Percentiles rank a stretch among this genome's conserved stretches.
Conservation (phyloP, 495 filamentous ascomycete genomes). For the Neurospora sp. region DNA sequence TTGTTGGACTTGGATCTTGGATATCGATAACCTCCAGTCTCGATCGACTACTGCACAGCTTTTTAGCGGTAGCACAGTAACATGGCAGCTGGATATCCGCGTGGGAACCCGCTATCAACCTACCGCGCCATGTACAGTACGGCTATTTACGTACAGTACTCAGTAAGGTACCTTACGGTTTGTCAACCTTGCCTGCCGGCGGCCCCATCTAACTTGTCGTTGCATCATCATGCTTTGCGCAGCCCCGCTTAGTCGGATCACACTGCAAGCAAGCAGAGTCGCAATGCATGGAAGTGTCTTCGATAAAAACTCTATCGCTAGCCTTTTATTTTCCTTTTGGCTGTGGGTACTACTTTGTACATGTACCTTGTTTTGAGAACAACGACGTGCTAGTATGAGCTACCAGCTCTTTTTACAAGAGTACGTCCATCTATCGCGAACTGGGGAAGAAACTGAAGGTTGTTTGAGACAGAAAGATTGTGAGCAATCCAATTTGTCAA, state of each 20-base stretch:
- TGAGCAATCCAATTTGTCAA: not conserved
- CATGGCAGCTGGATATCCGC: not conserved
- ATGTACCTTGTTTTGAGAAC: not conserved
- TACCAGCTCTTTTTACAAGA: not conserved
- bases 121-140: not conserved
- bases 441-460: not conserved
- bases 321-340: not conserved
- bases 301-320: not conserved
- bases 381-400: not conserved
- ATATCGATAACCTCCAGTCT: not conserved
- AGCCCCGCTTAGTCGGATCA: not conserved
- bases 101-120: not conserved
- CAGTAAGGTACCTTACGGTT: not conserved
- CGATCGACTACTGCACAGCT: not conserved
- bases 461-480: not conserved
- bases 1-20: not conserved
- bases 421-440: not conserved
- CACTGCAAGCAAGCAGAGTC: not conserved
- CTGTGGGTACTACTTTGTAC: not conserved
- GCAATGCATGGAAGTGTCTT: not conserved
- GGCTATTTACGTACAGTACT: not conserved
- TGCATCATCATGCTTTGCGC: not conserved
- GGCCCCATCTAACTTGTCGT: not conserved
- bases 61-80: not conserved
- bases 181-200: not conserved